A percentile compares a stretch with the other conserved stretches of the same genome.
Evolutionary conservation across 2,329 filamentous ascomycete genomes (phyloP).

Genomic region (Fulvia fulva): DNA sequence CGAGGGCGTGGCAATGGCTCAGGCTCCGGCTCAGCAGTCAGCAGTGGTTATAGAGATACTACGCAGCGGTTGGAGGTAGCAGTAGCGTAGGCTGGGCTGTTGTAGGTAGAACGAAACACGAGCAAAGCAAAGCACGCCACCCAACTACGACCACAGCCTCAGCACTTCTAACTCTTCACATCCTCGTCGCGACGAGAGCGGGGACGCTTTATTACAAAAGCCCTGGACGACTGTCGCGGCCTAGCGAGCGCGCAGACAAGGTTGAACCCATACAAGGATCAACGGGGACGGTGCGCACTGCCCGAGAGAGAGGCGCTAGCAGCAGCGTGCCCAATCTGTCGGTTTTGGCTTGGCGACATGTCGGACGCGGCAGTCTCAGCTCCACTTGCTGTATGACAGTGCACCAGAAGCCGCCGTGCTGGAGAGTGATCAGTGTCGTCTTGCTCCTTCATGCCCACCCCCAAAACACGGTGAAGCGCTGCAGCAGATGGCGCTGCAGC

Average conservation of each 20-base stretch:
- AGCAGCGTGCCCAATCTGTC: neutral
- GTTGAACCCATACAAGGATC: conserved; percentile 2
- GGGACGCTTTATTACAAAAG: conserved; percentile 1
- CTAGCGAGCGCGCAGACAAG: neutral
- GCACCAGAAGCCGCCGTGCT: neutral
- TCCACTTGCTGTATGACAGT: conserved; percentile 1
- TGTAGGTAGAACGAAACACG: conserved; percentile 1
- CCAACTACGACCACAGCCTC: conserved; percentile 12
- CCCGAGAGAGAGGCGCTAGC: conserved; percentile 1
- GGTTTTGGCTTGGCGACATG: conserved; percentile 1
- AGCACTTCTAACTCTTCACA: neutral
- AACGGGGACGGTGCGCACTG: conserved; percentile 3
- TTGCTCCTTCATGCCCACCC: neutral
- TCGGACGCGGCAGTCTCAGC: conserved; percentile 6
- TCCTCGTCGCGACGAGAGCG: neutral
- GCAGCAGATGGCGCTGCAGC: neutral
- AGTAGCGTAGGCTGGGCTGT: neutral
- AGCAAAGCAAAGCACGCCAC: conserved; percentile 21
- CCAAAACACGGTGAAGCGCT: neutral
- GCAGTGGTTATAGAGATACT: conserved; percentile 5
- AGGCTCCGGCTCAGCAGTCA: neutral
- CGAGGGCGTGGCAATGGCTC: neutral
- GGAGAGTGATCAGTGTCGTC: neutral
- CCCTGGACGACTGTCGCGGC: neutral
- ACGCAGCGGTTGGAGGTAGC: too few relatives aligned